These are phyloP conservation scores for Sphaerulina musiva DNA, from an alignment of 2,329 filamentous ascomycete genomes.

Conservation along the genomic window DNA sequence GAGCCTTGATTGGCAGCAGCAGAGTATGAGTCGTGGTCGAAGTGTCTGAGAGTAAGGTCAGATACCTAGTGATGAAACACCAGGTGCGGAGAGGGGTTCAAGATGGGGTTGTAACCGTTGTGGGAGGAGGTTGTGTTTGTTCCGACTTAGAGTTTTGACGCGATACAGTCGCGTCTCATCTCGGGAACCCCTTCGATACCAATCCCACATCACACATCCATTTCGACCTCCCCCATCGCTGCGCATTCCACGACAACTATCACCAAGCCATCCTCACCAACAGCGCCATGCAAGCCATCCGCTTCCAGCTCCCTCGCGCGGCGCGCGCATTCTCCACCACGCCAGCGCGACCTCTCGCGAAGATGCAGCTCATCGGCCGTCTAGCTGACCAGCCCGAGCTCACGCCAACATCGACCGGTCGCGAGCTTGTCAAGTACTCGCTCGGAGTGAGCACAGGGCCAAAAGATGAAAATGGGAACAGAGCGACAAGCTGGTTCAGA, in stretches of 20 bases:
- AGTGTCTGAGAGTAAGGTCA: too few species aligned
- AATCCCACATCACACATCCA: background rate
- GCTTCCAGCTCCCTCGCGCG: conserved; percentile 44
- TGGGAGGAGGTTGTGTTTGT: too few species aligned
- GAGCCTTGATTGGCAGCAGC: too few species aligned
- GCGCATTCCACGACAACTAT: background rate
- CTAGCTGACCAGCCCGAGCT: conserved; percentile 75
- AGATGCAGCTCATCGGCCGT: conserved; percentile 80
- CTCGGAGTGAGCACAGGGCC: conserved; percentile 64
- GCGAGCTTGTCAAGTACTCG: conserved; percentile 69
- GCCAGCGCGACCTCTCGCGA: conserved; percentile 57
- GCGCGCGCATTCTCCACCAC: conserved; percentile 72
- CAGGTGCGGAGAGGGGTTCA: too few species aligned
- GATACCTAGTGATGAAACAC: too few species aligned
- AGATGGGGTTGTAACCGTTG: too few species aligned
- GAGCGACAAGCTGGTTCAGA: conserved; percentile 78
- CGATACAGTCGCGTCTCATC: background rate
- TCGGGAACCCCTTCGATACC: too few species aligned
- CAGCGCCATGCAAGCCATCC: conserved; percentile 44
- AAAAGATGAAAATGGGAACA: conserved; percentile 58
- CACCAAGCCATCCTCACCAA: conserved; percentile 2
- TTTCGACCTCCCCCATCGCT: background rate
- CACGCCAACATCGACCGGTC: conserved; percentile 60
- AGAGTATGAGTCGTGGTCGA: too few species aligned
- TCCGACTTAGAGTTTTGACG: too few species aligned